phyloP scores from a whole-genome alignment of 768 basidiomycete species.

The Lepiota venenata region DNA sequence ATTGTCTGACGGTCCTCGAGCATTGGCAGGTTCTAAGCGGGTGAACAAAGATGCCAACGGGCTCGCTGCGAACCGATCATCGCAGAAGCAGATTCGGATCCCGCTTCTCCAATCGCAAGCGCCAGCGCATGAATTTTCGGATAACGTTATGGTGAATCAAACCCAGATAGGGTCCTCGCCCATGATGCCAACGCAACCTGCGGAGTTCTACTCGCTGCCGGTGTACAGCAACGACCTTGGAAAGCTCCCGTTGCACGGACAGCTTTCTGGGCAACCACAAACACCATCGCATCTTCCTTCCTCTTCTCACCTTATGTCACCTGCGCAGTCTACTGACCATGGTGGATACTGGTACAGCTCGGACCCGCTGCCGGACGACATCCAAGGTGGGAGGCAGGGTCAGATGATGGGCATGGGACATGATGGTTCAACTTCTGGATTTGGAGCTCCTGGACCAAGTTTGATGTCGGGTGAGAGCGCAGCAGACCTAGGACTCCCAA shows the following conservation, averaged over 20 bases:
- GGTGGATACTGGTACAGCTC: slow-evolving; percentile 9
- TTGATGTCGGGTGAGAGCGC: background rate
- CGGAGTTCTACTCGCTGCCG: slow-evolving; percentile 36
- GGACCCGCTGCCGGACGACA: background rate
- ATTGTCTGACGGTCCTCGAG: slow-evolving; percentile 12
- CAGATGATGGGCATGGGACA: background rate
- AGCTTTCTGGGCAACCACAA: slow-evolving; percentile 18
- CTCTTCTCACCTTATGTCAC: background rate
- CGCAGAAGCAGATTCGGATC: background rate
- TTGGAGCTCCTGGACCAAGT: background rate
- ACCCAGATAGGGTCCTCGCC: background rate
- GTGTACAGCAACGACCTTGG: slow-evolving; percentile 63
- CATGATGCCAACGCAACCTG: slow-evolving; percentile 11
- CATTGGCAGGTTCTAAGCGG: slow-evolving; percentile 35
- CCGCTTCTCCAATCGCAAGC: slow-evolving; percentile 9
- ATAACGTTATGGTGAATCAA: background rate
- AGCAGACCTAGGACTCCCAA: background rate
- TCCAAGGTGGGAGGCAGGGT: background rate
- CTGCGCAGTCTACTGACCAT: background rate
- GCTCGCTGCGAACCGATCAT: background rate
- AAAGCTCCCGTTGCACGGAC: slow-evolving; percentile 41
- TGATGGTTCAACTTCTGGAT: background rate
- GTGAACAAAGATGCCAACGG: slow-evolving; percentile 16
- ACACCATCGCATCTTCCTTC: background rate
- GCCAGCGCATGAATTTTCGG: background rate